Conservation (phyloP, 148 eudicot genomes). For the Amaranthus hypochondriacus region DNA sequence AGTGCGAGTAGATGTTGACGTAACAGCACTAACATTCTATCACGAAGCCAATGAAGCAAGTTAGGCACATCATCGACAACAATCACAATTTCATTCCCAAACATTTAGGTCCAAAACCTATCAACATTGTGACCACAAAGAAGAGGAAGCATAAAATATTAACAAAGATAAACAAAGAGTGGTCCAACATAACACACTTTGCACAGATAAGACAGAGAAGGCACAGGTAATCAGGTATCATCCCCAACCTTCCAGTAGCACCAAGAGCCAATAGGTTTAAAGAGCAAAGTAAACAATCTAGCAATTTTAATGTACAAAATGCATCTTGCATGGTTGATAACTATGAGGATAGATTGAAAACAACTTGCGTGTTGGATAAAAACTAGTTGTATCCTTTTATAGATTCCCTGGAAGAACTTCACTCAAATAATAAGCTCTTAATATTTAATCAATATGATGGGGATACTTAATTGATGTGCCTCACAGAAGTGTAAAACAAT, state of each 20-base stretch:
- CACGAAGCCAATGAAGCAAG: slow-evolving; percentile 16
- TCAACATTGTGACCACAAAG: not conserved
- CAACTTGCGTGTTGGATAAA: not conserved
- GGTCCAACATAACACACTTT: not conserved
- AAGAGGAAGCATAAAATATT: not conserved
- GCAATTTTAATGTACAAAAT: no score
- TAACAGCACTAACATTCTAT: slow-evolving; percentile 94
- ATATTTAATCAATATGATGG: not conserved
- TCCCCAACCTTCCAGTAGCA: not conserved
- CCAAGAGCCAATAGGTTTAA: not conserved
- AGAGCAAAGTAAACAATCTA: not conserved
- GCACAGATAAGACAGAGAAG: not conserved
- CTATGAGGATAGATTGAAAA: not conserved
- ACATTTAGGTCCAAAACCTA: not conserved
- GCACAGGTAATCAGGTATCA: not conserved
- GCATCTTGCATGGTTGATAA: not conserved
- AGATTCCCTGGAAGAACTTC: not conserved
- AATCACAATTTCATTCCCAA: not conserved
- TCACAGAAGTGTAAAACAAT: not conserved
- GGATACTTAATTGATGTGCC: not conserved
- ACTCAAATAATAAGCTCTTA: not conserved
- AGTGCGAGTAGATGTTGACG: slow-evolving; percentile 97
- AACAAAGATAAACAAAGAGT: not conserved
- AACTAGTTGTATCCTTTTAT: not conserved
- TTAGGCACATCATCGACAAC: slow-evolving; percentile 5